Conservation (phyloP, 2,329 filamentous ascomycete genomes). For the Colletotrichum neosansevieriae region DNA sequence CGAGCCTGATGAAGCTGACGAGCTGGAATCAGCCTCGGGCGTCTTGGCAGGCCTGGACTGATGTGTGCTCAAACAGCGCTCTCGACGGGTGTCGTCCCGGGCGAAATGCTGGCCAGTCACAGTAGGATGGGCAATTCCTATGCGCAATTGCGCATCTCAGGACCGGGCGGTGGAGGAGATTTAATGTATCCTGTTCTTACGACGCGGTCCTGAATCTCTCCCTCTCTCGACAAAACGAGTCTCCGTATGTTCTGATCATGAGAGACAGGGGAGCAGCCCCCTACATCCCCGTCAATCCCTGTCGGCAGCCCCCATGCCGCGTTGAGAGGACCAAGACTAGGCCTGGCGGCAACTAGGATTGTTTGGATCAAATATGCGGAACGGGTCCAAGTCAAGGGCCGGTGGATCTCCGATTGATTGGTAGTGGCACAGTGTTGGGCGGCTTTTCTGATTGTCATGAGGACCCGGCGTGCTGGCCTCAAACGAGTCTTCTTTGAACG, state of each 20-base stretch:
- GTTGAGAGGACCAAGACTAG: conserved; percentile 33
- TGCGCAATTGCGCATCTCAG: not conserved
- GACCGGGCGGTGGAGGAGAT: conserved; percentile 28
- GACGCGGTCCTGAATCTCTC: conserved; percentile 14
- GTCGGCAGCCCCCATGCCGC: conserved; percentile 10
- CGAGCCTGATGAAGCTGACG: not conserved
- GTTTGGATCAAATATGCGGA: conserved; percentile 39
- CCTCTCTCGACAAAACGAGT: conserved; percentile 9
- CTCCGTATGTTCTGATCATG: conserved; percentile 22
- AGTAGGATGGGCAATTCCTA: conserved; percentile 4
- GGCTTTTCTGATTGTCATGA: conserved; percentile 38
- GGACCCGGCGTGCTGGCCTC: conserved; percentile 31
- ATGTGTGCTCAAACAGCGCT: not conserved
- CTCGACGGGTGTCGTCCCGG: not conserved
- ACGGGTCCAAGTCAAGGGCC: conserved; percentile 27
- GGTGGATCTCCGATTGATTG: conserved; percentile 40
- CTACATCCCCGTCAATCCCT: conserved; percentile 33
- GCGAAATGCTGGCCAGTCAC: not conserved
- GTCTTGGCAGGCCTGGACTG: conserved; percentile 33
- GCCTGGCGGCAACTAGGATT: conserved; percentile 40
- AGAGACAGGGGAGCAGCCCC: conserved; percentile 26
- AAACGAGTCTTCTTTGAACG: conserved; percentile 39
- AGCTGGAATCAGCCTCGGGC: conserved; percentile 31
- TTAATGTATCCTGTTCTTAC: conserved; percentile 29
- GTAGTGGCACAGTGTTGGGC: conserved; percentile 32